Evolutionary conservation across 2,329 filamentous ascomycete genomes (phyloP), one percentile per base, ranked within the genome.

Genomic region (Leptodontidium sp.): DNA sequence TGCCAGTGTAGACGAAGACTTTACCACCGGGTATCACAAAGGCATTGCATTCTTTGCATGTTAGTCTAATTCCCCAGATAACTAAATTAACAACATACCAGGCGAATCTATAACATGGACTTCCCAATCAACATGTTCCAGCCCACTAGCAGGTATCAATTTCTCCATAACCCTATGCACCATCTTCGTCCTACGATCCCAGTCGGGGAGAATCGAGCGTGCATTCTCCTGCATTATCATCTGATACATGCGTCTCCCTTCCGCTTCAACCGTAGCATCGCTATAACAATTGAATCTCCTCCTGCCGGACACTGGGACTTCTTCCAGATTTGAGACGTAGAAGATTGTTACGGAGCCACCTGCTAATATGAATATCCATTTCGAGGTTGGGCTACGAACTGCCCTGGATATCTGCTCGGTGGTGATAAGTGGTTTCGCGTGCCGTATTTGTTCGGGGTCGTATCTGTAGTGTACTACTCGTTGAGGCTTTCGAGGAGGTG

Each of bases 11-110:
- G 1, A 95, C 91, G 77, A 94, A 94, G 0, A 95, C 91, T 75
- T 94, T 93, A 29, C 92, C 91, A 4, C 89, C 91, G 0, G 92
- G 92, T 6, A 93, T 84, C 1, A 95, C 91, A 76, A 94, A 93
- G 0, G 92, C 92, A 75, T 95, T 95, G 71, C 85, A 84, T 68
- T 77, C 75, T 77, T 58, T 66, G 15, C 53, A 26, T 29, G 40
- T 38, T 52, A 68, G 32, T 26, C 12, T 32, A n/a, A 26, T 3
- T 65, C 24, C 8, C 7, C 4, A 21, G 2, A 35, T 15, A 11
- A 5, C 2, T 17, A 12, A 29, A 21, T 17, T 8, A 50, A 50
- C 38, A 21, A 78, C 83, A 55, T 77, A 84, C 82, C 71, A 24
- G 83, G 83, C 69, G 90, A 89, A n/a, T 92, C 85, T 74, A 95